Percentiles rank a stretch among this genome's conserved stretches.
Conservation (phyloP, 192 early-diverging fungal genomes). For the Coemansia umbellata region DNA sequence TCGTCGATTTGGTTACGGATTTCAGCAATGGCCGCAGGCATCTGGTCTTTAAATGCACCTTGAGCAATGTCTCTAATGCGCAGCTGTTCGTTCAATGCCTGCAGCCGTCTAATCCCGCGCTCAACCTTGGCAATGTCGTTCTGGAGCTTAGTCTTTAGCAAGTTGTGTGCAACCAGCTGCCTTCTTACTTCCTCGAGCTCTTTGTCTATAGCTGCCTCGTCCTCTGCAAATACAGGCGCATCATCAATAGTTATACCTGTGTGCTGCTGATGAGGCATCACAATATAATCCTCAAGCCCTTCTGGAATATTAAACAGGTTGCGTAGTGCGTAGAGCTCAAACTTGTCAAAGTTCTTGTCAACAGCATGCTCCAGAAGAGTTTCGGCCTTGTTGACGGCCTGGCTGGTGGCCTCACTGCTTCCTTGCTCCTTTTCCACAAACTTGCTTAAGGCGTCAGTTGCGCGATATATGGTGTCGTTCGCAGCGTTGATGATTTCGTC, state of each 20-base stretch:
- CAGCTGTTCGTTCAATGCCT: conserved; percentile 40
- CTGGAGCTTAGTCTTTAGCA: conserved; percentile 26
- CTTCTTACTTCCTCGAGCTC: conserved; percentile 33
- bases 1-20: conserved; percentile 21
- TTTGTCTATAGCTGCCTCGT: conserved; percentile 36
- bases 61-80: conserved; percentile 27
- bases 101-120: conserved; percentile 22
- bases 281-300: conserved; percentile 37
- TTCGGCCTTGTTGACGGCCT: conserved; percentile 68
- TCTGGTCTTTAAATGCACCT: conserved; percentile 6
- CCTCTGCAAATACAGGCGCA: conserved; percentile 25
- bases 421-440: conserved; percentile 62
- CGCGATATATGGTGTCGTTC: conserved; percentile 69
- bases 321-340: conserved; percentile 71
- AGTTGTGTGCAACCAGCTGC: conserved; percentile 31
- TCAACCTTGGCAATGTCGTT: conserved; percentile 32
- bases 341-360: conserved; percentile 80
- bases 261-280: conserved; percentile 31
- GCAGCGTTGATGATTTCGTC: conserved; percentile 78
- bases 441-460: conserved; percentile 62
- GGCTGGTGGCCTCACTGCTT: conserved; percentile 40
- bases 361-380: conserved; percentile 74
- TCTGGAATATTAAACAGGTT: conserved; percentile 70
- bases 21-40: conserved; percentile 6
- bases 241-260: neutral